These are phyloP conservation scores for Leccinellum luteum DNA, from an alignment of 768 basidiomycete genomes.

Conservation along the genomic window DNA sequence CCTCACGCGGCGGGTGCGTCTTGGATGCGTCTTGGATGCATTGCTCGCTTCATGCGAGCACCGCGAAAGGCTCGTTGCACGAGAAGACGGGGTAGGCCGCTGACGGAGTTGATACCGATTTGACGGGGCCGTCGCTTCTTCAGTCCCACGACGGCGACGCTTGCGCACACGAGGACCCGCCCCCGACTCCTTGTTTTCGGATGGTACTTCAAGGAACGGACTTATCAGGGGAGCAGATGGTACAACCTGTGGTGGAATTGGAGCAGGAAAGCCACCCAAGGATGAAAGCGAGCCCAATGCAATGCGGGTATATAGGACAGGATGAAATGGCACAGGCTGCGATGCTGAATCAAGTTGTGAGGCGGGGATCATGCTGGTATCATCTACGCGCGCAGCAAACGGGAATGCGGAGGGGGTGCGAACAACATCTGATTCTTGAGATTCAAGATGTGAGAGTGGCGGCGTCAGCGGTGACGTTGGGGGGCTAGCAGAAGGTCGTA, in stretches of 20 bases:
- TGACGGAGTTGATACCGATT: slow-evolving; percentile 32
- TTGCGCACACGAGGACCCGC: slow-evolving; percentile 5
- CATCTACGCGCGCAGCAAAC: slow-evolving; percentile 28
- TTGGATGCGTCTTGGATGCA: slow-evolving; percentile 14
- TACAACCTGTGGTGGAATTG: slow-evolving; percentile 4
- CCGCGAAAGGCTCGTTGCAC: slow-evolving; percentile 15
- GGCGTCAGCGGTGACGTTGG: slow-evolving; percentile 31
- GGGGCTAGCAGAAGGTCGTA: slow-evolving; percentile 18
- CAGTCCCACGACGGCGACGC: slow-evolving; percentile 9
- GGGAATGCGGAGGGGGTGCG: slow-evolving; percentile 44
- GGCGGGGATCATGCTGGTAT: slow-evolving; percentile 33
- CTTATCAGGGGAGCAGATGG: slow-evolving; percentile 7
- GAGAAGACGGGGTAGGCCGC: slow-evolving; percentile 21
- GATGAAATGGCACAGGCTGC: slow-evolving; percentile 27
- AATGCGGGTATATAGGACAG: slow-evolving; percentile 38
- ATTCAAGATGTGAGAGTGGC: slow-evolving; percentile 27
- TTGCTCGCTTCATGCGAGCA: slow-evolving; percentile 12
- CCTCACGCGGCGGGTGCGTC: slow-evolving; percentile 15
- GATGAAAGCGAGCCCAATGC: slow-evolving; percentile 28
- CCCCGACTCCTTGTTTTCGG: slow-evolving; percentile 6
- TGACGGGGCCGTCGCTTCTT: slow-evolving; percentile 5
- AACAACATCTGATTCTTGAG: slow-evolving; percentile 47
- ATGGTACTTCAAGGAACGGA: slow-evolving; percentile 9
- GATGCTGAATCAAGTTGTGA: slow-evolving; percentile 38
- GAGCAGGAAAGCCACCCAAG: background rate